Conservation (phyloP, 305 asterid genomes). For the Solanum hybrid region DNA sequence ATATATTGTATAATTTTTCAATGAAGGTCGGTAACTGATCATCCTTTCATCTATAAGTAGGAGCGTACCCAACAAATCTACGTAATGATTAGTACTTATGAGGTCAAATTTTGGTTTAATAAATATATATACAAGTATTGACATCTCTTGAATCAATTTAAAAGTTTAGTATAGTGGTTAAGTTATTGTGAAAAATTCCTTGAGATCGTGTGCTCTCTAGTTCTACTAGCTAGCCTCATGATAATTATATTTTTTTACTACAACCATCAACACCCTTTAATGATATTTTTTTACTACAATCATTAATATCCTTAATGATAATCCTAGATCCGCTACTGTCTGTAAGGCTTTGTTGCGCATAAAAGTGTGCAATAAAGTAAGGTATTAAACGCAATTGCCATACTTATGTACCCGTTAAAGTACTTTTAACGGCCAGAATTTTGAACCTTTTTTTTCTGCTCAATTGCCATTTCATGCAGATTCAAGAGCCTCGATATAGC, state of each 20-base stretch:
- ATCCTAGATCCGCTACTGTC: neutral
- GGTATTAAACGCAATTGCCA: neutral
- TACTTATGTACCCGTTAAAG: neutral
- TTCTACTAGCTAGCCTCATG: neutral
- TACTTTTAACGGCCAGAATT: neutral
- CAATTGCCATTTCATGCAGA: neutral
- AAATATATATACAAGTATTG: too few species aligned
- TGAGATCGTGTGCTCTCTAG: neutral
- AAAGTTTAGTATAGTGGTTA: neutral
- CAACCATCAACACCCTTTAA: neutral
- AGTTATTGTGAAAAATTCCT: neutral
- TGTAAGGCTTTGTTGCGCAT: neutral
- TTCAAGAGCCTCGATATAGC: neutral
- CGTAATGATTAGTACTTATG: too few species aligned
- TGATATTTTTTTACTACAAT: neutral
- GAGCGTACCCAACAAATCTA: fast-evolving
- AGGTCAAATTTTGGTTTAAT: too few species aligned
- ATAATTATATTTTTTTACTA: too few species aligned
- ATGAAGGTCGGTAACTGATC: neutral
- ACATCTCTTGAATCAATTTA: too few species aligned
- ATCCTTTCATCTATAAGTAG: neutral
- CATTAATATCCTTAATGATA: neutral
- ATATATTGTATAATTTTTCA: neutral
- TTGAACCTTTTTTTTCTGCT: neutral
- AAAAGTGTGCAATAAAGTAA: neutral